phyloP scores from a whole-genome alignment of 495 filamentous ascomycete genomes.

The Penicillium angulare region DNA sequence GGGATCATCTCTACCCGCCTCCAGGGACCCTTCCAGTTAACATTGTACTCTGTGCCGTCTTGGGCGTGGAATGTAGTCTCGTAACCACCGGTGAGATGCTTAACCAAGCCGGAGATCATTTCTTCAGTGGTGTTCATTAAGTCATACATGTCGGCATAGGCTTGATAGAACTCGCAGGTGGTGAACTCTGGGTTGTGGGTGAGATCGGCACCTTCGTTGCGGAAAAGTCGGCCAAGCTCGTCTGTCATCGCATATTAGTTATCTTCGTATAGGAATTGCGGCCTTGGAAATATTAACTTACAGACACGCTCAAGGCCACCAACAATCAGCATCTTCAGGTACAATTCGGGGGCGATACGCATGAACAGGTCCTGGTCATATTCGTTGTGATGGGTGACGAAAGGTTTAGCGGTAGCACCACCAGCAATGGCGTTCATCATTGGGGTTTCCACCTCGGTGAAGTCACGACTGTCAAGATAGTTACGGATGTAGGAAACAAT shows the following conservation, averaged over 20 bases:
- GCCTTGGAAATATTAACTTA: not conserved
- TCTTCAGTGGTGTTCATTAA: conserved; percentile 93
- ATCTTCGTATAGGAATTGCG: not conserved
- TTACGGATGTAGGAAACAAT: conserved; percentile 81
- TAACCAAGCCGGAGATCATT: conserved; percentile 87
- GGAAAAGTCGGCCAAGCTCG: conserved; percentile 87
- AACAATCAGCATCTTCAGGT: conserved; percentile 93
- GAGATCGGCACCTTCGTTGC: conserved; percentile 93
- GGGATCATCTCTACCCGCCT: conserved; percentile 95
- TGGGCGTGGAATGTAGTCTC: conserved; percentile 81
- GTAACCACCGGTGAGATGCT: conserved; percentile 81
- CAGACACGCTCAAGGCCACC: conserved; percentile 87
- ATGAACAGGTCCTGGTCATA: conserved; percentile 90
- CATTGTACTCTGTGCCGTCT: conserved; percentile 75
- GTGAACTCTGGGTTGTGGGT: conserved; percentile 99
- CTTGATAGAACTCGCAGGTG: conserved; percentile 95
- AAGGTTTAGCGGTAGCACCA: conserved; percentile 94
- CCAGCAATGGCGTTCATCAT: conserved; percentile 97
- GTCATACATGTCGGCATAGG: conserved; percentile 91
- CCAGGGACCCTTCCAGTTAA: conserved; percentile 98
- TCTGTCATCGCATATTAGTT: conserved; percentile 21
- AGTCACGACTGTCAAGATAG: conserved; percentile 82
- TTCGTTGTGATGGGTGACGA: conserved; percentile 93
- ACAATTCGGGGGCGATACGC: conserved; percentile 91
- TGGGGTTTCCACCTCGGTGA: conserved; percentile 94